Conservation (phyloP, 2,329 filamentous ascomycete genomes). For the Trichoderma sp. region DNA sequence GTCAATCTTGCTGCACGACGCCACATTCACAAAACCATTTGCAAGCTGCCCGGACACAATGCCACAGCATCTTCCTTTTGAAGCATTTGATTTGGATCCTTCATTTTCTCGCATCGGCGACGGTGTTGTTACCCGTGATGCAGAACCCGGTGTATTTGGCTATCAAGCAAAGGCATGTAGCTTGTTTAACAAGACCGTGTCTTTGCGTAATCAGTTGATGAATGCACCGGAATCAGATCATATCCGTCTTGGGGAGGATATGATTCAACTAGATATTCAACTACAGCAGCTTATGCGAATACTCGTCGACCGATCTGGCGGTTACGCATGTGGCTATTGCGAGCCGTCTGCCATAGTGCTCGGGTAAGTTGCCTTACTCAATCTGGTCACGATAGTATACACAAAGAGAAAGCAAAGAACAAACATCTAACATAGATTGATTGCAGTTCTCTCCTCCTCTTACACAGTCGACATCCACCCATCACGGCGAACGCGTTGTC, state of each 20-base stretch:
- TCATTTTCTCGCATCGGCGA: neutral
- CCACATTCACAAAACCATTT: neutral
- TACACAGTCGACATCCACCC: neutral
- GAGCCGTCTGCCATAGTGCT: slow-evolving; percentile 1
- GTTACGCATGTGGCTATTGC: neutral
- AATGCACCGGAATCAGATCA: neutral
- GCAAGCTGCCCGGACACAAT: neutral
- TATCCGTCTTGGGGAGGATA: neutral
- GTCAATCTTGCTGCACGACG: neutral
- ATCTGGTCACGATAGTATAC: accelerated
- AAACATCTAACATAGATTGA: neutral
- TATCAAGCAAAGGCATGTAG: slow-evolving; percentile 12
- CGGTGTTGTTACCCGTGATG: neutral
- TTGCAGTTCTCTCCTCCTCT: neutral
- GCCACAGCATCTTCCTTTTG: slow-evolving; percentile 5
- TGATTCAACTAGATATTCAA: neutral
- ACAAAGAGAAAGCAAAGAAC: neutral
- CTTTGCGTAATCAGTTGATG: neutral
- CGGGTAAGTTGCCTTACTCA: neutral
- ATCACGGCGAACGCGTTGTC: neutral
- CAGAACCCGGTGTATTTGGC: neutral
- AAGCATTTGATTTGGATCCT: slow-evolving; percentile 5
- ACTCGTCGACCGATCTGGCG: neutral
- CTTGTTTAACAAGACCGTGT: neutral
- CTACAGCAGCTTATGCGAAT: neutral